These are phyloP conservation scores for Solanum pimpinellifolium DNA, from an alignment of 257 asterid genomes.

Conservation along the genomic window DNA sequence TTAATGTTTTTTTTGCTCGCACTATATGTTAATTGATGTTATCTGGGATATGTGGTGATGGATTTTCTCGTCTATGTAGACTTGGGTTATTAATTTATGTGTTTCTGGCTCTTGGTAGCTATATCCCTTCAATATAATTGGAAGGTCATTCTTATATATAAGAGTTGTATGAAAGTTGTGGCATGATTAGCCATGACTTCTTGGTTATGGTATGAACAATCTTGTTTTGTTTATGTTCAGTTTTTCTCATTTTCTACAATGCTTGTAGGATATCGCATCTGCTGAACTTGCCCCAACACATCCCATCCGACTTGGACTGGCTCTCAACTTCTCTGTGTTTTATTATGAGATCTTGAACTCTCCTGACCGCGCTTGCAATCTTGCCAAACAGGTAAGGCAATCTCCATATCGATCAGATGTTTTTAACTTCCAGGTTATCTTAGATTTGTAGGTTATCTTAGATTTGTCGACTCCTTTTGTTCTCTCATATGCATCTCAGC, in stretches of 20 bases:
- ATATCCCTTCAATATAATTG: not conserved
- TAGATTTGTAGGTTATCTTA: not conserved
- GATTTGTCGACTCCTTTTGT: not conserved
- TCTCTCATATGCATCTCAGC: not conserved
- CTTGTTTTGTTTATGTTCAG: not conserved
- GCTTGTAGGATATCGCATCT: slow-evolving; percentile 64
- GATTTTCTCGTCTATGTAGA: not conserved
- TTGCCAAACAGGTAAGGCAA: slow-evolving; percentile 58
- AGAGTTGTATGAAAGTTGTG: not conserved
- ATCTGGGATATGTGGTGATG: not conserved
- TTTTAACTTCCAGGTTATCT: not conserved
- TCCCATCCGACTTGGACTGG: slow-evolving; percentile 86
- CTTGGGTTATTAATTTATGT: not conserved
- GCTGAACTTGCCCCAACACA: slow-evolving; percentile 76
- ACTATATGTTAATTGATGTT: not conserved
- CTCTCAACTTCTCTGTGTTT: slow-evolving; percentile 80
- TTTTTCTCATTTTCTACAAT: not conserved
- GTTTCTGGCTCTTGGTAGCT: not conserved
- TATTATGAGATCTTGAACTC: slow-evolving; percentile 83
- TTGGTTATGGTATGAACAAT: not conserved
- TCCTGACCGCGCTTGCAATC: slow-evolving; percentile 83
- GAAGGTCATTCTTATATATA: not conserved
- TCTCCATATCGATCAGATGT: not conserved
- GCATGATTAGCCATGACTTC: not conserved
- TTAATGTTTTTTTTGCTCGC: not conserved